A percentile compares a stretch with the other conserved stretches of the same genome.
These are phyloP conservation scores for Scorias spongiosa DNA, from an alignment of 2,329 filamentous ascomycete species.

Conservation along the genomic window DNA sequence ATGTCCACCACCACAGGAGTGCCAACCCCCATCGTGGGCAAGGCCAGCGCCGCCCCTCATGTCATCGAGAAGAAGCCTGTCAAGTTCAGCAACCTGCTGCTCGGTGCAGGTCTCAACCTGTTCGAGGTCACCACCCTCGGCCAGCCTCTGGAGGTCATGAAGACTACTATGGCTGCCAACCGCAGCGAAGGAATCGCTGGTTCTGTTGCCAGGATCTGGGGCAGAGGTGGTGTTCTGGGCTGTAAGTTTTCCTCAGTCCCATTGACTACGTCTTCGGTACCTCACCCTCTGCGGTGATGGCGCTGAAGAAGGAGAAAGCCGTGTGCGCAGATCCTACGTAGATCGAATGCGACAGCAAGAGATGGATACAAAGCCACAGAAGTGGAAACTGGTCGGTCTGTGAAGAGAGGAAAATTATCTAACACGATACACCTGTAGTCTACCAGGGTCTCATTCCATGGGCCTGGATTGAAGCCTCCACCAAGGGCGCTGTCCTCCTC, in stretches of 20 bases:
- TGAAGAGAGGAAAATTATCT: too few relatives aligned
- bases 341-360: too few relatives aligned
- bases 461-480: slow-evolving; percentile 99
- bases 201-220: slow-evolving; percentile 79
- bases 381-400: too few relatives aligned
- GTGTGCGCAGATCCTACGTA: too few relatives aligned
- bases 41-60: slow-evolving; percentile 34
- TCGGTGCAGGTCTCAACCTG: slow-evolving; percentile 87
- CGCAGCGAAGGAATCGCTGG: slow-evolving; percentile 71
- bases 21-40: slow-evolving; percentile 18
- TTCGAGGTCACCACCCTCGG: slow-evolving; percentile 69
- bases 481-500: slow-evolving; percentile 96
- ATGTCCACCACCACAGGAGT: slow-evolving; percentile 19
- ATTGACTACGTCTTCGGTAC: slow-evolving; percentile 1
- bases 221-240: slow-evolving; percentile 79
- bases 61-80: slow-evolving; percentile 95
- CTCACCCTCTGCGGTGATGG: background rate
- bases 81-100: slow-evolving; percentile 97
- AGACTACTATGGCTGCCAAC: slow-evolving; percentile 99
- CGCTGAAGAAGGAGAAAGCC: too few relatives aligned
- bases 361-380: too few relatives aligned
- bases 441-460: slow-evolving; percentile 99
- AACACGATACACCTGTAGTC: slow-evolving; percentile 40
- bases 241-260: slow-evolving; percentile 47
- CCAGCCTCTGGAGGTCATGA: slow-evolving; percentile 89